Conservation (phyloP, 768 basidiomycete species). For the Hysterangium stoloniferum region DNA sequence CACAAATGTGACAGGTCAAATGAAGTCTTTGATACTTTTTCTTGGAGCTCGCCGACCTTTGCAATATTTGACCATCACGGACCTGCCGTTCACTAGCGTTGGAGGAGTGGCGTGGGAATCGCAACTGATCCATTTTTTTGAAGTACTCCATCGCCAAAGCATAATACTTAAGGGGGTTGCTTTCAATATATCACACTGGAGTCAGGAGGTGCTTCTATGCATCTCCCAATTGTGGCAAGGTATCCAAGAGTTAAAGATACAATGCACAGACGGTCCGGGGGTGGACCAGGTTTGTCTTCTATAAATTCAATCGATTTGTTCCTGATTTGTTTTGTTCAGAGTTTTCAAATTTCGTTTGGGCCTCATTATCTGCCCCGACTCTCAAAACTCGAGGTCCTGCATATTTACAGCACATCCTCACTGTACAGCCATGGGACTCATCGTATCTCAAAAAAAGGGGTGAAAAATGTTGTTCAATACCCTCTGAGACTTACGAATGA, state of each 20-base stretch:
- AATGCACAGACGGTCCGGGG: not conserved
- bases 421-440: not conserved
- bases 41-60: not conserved
- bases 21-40: not conserved
- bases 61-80: constrained; percentile 6
- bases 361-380: constrained; percentile 7
- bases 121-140: not conserved
- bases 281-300: constrained; percentile 7
- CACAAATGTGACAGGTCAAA: constrained; percentile 1
- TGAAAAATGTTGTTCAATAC: not conserved
- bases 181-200: constrained; percentile 4
- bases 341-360: constrained; percentile 9
- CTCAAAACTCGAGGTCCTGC: constrained; percentile 3
- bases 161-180: not conserved
- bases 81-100: not conserved
- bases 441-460: not conserved
- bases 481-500: not conserved
- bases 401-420: not conserved
- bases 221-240: constrained; percentile 1
- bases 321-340: not conserved
- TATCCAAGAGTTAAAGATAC: constrained; percentile 7
- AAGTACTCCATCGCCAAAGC: not conserved
- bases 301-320: constrained; percentile 1
- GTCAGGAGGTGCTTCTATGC: constrained; percentile 8
- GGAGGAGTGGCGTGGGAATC: constrained; percentile 3